Conservation (phyloP, 768 basidiomycete genomes). For the Xerocomellus intermedius region DNA sequence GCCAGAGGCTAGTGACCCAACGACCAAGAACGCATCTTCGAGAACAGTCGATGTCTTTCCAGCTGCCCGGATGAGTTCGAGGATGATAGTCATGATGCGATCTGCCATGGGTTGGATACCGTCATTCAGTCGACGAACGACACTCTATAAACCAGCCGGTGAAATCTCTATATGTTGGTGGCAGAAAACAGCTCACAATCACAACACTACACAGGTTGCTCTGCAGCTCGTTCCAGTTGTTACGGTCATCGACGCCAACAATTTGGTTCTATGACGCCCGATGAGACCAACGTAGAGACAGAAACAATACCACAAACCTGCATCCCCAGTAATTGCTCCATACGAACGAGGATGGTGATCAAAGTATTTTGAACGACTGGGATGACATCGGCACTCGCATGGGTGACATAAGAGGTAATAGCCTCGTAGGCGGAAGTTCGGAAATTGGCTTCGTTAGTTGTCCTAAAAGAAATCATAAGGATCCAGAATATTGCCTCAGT, state of each 20-base stretch:
- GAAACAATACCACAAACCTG: slow-evolving; percentile 53
- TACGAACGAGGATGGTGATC: slow-evolving; percentile 79
- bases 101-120: slow-evolving; percentile 89
- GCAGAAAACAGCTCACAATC: slow-evolving; percentile 53
- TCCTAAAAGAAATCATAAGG: slow-evolving; percentile 39
- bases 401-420: slow-evolving; percentile 80
- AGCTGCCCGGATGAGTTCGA: slow-evolving; percentile 81
- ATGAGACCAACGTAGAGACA: background rate
- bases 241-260: slow-evolving; percentile 91
- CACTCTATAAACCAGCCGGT: slow-evolving; percentile 50
- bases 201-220: slow-evolving; percentile 91
- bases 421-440: slow-evolving; percentile 96
- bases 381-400: slow-evolving; percentile 78
- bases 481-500: background rate
- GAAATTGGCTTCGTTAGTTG: slow-evolving; percentile 87
- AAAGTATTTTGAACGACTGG: slow-evolving; percentile 79
- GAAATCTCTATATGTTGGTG: background rate
- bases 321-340: slow-evolving; percentile 83
- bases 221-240: slow-evolving; percentile 98
- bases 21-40: slow-evolving; percentile 94
- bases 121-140: slow-evolving; percentile 78
- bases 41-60: slow-evolving; percentile 93
- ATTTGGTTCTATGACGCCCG: slow-evolving; percentile 70
- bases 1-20: slow-evolving; percentile 84
- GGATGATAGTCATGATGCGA: slow-evolving; percentile 89